Evolutionary conservation across 352 stramenopile species (phyloP), one percentile per base, ranked within the genome.

Genomic region (Peronospora tabacina): DNA sequence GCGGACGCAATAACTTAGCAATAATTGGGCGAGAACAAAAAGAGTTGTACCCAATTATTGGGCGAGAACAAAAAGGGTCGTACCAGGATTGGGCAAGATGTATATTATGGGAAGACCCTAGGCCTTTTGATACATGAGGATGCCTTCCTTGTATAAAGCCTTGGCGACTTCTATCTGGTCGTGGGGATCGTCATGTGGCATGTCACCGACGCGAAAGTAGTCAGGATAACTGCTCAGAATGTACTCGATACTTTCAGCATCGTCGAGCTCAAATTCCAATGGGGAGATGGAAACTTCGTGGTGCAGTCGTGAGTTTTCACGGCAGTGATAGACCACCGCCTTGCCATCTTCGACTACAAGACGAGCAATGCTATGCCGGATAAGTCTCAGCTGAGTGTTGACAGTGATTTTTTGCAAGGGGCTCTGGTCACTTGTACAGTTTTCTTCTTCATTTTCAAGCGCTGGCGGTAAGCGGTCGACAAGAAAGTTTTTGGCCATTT

Each of bases 401-500:
- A 87, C 79, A 0, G 62, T 85, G 43, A 90, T 84, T 61, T 90
- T 90, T 59, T 85, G 75, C 64, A 87, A 41, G 10, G 79, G 79
- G 24, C 75, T 87, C 37, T 72, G 75, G 48, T 90, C 79, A 34
- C 71, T 82, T 22, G 74, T 85, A 58, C 76, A 90, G 53, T 87
- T 82, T 51, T 90, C 79, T 47, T 90, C 79, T 29, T 87, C 75
- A 30, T 86, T 72, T 36, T 86, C 75, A 17, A 90, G 63, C 16
- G 68, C 59, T 2, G 82, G 83, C 20, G 76, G 80, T n/a, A 92
- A 56, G 4, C 84, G 75, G 36, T 94, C 78, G 3, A 88, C 51
- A 5, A 92, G 54, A 43, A 92, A 93, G 43, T 83, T 81, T 54
- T 82, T 79, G 34, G 70, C 80, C 82, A 94, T 94, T 38, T 87